Percentiles rank a stretch among this genome's conserved stretches.
Evolutionary conservation across 2,329 filamentous ascomycete genomes (phyloP).

Genomic region (Phialophora expanda): DNA sequence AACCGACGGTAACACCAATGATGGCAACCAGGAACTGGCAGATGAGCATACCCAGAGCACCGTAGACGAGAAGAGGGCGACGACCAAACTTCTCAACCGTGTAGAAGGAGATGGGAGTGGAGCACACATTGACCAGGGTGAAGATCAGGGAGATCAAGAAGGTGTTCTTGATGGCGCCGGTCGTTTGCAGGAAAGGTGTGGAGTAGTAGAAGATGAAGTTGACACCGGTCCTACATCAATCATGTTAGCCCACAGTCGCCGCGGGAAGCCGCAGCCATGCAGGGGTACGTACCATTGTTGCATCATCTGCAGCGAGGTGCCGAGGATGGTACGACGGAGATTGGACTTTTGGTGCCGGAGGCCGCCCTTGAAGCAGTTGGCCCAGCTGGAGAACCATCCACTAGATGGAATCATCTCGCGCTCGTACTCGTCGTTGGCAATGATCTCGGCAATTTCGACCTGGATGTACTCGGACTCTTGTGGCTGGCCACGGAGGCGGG

Average conservation of each 20-base stretch:
- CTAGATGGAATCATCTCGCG: conserved; percentile 54
- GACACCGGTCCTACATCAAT: conserved; percentile 72
- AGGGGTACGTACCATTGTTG: conserved; percentile 61
- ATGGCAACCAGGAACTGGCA: conserved; percentile 83
- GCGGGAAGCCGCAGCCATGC: not conserved
- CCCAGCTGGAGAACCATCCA: conserved; percentile 57
- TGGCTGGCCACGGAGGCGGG: conserved; percentile 75
- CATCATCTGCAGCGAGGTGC: conserved; percentile 79
- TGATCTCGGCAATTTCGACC: conserved; percentile 79
- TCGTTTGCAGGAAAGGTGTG: conserved; percentile 79
- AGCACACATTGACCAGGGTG: conserved; percentile 84
- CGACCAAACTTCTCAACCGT: conserved; percentile 82
- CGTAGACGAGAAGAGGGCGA: conserved; percentile 77
- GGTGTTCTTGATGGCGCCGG: conserved; percentile 74
- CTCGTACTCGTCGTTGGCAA: conserved; percentile 90
- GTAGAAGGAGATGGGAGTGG: conserved; percentile 86
- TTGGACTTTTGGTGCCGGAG: conserved; percentile 59
- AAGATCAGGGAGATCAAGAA: conserved; percentile 87
- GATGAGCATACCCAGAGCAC: conserved; percentile 80
- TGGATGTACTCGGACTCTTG: conserved; percentile 63
- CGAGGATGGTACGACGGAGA: conserved; percentile 71
- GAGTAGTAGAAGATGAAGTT: conserved; percentile 92
- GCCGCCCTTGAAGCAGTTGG: conserved; percentile 65
- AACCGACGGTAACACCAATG: conserved; percentile 55
- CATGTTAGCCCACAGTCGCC: conserved; percentile 70